Base-by-base conservation (phyloP, 2,329 filamentous ascomycete genomes). In the Paraphoma chrysanthemicola region DNA sequence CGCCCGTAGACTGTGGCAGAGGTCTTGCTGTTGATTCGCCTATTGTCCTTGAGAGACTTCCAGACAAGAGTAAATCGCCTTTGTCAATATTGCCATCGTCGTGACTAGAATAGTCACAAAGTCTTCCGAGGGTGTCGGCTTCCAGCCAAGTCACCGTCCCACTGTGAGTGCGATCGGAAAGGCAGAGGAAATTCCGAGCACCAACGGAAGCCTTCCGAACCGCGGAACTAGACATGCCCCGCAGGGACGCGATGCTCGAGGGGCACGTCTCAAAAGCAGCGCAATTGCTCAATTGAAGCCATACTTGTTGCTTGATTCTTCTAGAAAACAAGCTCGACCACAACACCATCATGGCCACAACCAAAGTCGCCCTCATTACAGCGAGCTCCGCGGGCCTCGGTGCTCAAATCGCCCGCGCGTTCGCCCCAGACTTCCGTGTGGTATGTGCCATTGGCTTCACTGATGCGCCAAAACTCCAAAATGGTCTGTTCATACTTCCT, bases 351-450 rank as follows among this genome's bases (percentile, higher is more conserved):
- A 78, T 78, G 77, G 66, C 75, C 23, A 64, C 71, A 1, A 78
- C 78, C 53, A 81, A 79, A 67, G 79, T 81, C 38, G 79, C 74
- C n/a, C 71, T 81, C 39, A 79, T 82, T 47, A 82, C 80, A 2
- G 80, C 80, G 29, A 80, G 79, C 52, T 79, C 80, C n/a, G 80
- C 80, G 11, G 80, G 80, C 11, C 65, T 82, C 3, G 80, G 80
- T n/a, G 80, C 80, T 14, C 77, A 80, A 58, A 78, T 82, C 38
- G 80, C 80, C 30, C 77, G 80, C 16, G 74, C 72, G 1, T 75
- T 82, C 18, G 80, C 80, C 29, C 78, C 79, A 54, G 80, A 82
- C 56, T 81, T 79, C 56, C 70, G 80, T 54, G 68, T 82, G 2
- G 80, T 81, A 70, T 23, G 76, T 70, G 10, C 12, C 41, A 33